Evolutionary conservation across 768 basidiomycete genomes (phyloP).

Genomic region (Lactifluus subvellereus): DNA sequence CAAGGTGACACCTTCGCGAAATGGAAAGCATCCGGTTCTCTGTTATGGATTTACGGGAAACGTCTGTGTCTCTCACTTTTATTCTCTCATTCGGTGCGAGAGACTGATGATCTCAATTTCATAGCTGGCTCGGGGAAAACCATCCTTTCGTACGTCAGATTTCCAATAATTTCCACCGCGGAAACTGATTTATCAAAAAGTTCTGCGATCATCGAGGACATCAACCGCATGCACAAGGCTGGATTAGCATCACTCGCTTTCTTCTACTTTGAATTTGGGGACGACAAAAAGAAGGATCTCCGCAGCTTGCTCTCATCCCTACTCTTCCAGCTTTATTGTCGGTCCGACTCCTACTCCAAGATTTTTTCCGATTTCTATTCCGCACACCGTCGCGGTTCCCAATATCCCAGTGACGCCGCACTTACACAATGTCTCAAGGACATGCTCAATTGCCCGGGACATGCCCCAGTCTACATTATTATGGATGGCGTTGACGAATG

Average conservation of each 20-base stretch:
- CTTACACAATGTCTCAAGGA: neutral
- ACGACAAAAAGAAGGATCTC: neutral
- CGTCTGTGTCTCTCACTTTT: neutral
- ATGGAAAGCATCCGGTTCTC: neutral
- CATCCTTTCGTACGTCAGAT: neutral
- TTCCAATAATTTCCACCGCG: neutral
- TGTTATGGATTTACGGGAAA: conserved; percentile 2
- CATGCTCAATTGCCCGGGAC: neutral
- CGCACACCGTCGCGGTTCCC: neutral
- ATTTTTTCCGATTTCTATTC: neutral
- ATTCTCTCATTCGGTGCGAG: neutral
- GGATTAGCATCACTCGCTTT: neutral
- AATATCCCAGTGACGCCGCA: neutral
- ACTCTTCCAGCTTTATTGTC: neutral
- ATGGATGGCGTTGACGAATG: conserved; percentile 1
- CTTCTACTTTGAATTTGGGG: neutral
- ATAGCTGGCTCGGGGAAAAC: neutral
- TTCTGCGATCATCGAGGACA: neutral
- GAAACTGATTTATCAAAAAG: neutral
- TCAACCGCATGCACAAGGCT: neutral
- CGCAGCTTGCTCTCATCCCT: neutral
- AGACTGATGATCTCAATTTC: neutral
- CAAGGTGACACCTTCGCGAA: neutral
- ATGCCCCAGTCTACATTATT: neutral
- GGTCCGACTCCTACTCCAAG: neutral